Evolutionary conservation across 2,329 filamentous ascomycete genomes (phyloP), one percentile per base, ranked within the genome.

Genomic region (Venturia asperata): DNA sequence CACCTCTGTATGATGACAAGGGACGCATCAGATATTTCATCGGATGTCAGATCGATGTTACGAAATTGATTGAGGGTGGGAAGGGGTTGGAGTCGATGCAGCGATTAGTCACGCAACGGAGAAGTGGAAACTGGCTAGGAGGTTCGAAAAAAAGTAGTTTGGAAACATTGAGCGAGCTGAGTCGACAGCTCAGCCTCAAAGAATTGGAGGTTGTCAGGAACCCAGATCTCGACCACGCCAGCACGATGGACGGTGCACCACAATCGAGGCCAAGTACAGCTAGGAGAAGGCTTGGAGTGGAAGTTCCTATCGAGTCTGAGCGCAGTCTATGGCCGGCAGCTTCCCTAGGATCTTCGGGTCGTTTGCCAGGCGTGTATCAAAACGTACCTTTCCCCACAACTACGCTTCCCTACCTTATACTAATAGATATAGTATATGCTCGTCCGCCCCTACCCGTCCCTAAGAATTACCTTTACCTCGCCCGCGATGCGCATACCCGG

Each of bases 401-500:
- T 1, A 10, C 10, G 10, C 9, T 15, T 17, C 5, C 13, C 30
- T 6, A 58, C 17, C 5, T 37, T 5, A 2, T 10, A 15, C 52
- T 58, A 58, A 58, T 15, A 11, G 27, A 11, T 7, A 21, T 13
- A 58, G 70, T 88, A 87, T 70, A 78, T 88, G n/a, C 81, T 88
- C 21, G 82, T 88, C 5, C 79, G 87, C 4, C 87, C 87, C 0
- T 84, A 84, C 68, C 87, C 87, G 0, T 86, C 80, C 43, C 77
- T 90, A 0, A 82, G 83, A 1, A 85, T 90, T 63, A 80, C 89
- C 0, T 90, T 90, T 71, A 87, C 87, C 2, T 88, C 85, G 0
- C 87, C 87, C 0, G 83, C 84, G 1, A 80, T 90, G 37, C 83
- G 87, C 2, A 82, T 89, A 0, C 87, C 87, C 0, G 87, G 87